phyloP scores from a whole-genome alignment of 73 alveolate species.

The Loxodes magnus region DNA sequence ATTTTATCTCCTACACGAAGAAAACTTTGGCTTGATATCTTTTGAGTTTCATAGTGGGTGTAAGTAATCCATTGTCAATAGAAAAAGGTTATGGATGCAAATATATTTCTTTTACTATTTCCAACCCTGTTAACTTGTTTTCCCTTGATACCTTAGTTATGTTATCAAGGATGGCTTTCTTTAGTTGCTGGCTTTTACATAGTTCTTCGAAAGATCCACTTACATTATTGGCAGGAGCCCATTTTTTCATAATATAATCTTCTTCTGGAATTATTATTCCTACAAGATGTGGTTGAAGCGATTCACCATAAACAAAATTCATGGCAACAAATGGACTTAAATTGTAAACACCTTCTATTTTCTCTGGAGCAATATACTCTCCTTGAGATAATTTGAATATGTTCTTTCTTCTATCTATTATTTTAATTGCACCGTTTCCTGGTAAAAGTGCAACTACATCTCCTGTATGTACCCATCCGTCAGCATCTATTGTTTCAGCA shows the following conservation, averaged over 20 bases:
- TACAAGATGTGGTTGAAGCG: conserved; percentile 61
- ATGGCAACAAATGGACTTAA: conserved; percentile 64
- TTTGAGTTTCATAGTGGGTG: background rate
- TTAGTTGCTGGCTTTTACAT: conserved; percentile 10
- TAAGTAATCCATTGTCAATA: background rate
- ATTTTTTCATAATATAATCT: conserved; percentile 30
- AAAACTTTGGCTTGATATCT: conserved; percentile 2
- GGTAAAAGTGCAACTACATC: conserved; percentile 64
- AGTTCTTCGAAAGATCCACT: conserved; percentile 24
- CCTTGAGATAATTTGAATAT: conserved; percentile 87
- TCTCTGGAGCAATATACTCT: conserved; percentile 92
- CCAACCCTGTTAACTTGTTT: conserved; percentile 63
- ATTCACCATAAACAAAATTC: conserved; percentile 89
- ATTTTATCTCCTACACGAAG: too few relatives aligned
- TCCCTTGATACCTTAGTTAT: conserved; percentile 32
- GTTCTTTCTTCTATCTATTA: conserved; percentile 83
- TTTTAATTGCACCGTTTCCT: conserved; percentile 48
- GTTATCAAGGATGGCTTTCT: conserved; percentile 14
- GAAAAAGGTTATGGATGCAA: conserved; percentile 27
- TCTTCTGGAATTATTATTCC: conserved; percentile 79
- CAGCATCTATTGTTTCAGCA: conserved; percentile 56
- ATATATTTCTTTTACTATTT: conserved; percentile 56
- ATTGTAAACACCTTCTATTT: conserved; percentile 63
- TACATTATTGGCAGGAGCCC: conserved; percentile 14
- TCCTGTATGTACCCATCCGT: conserved; percentile 95